Evolutionary conservation across 495 filamentous ascomycete species (phyloP).

Genomic region (Sordaria brevicollis): DNA sequence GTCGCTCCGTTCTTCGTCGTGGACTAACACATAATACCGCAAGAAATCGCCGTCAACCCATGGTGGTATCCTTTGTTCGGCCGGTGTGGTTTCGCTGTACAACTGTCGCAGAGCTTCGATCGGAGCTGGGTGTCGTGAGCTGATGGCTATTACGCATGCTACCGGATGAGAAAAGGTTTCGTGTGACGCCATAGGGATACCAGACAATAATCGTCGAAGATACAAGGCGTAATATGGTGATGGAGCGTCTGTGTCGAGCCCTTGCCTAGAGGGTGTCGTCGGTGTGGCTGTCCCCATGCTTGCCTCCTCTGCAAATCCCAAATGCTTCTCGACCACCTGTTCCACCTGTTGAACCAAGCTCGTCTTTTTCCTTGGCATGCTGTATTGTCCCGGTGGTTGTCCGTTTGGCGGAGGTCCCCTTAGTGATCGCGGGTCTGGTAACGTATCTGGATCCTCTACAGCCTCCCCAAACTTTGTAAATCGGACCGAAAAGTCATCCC

Average conservation of each 20-base stretch:
- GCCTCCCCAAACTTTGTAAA: conserved; percentile 62
- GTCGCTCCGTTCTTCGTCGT: conserved; percentile 91
- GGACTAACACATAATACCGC: conserved; percentile 92
- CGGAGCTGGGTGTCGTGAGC: conserved; percentile 68
- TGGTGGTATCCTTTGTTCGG: conserved; percentile 54
- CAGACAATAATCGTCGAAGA: conserved; percentile 71
- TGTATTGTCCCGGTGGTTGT: conserved; percentile 8
- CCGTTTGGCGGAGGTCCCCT: conserved; percentile 15
- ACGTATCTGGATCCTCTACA: conserved; percentile 39
- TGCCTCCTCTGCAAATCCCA: conserved; percentile 41
- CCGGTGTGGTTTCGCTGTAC: conserved; percentile 65
- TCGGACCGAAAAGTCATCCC: conserved; percentile 83
- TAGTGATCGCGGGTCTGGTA: conserved; percentile 7
- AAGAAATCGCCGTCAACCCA: conserved; percentile 87
- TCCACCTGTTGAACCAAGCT: conserved; percentile 31
- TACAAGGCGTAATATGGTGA: conserved; percentile 72
- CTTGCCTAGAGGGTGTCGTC: conserved; percentile 25
- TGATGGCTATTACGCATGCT: conserved; percentile 91
- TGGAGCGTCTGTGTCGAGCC: conserved; percentile 27
- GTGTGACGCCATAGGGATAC: conserved; percentile 63
- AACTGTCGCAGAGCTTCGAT: conserved; percentile 76
- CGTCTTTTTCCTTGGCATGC: conserved; percentile 6
- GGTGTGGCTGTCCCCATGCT: conserved; percentile 28
- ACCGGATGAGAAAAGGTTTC: conserved; percentile 94
- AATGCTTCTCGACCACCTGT: conserved; percentile 41